Conservation (phyloP, 73 alveolate species). For the Symbiodinium natans region DNA sequence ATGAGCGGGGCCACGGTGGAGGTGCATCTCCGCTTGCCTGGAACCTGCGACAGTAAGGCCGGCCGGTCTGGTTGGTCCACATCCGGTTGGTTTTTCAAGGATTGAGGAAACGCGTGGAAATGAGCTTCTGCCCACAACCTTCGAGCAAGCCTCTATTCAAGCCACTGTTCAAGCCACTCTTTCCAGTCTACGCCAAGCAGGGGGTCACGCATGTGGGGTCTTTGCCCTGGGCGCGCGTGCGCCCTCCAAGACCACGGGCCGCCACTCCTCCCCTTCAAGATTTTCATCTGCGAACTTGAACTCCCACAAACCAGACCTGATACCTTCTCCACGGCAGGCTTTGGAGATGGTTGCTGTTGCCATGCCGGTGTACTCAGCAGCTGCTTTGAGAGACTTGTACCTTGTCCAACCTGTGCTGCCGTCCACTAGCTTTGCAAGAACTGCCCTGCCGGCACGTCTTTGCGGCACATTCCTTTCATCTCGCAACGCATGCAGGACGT, state of each 20-base stretch:
- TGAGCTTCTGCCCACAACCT: too few relatives aligned
- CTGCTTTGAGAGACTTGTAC: background rate
- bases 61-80: background rate
- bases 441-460: background rate
- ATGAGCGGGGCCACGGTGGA: conserved; percentile 69
- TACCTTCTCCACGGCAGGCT: background rate
- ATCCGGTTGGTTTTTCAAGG: too few relatives aligned
- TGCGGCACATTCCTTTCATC: background rate
- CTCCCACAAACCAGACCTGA: background rate
- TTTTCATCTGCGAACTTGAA: background rate
- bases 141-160: too few relatives aligned
- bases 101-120: too few relatives aligned
- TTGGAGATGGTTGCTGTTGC: background rate
- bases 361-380: background rate
- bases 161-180: too few relatives aligned
- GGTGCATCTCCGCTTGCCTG: conserved; percentile 7
- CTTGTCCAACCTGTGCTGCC: background rate
- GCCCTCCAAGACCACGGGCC: background rate
- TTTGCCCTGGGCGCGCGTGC: background rate
- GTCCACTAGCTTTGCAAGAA: background rate
- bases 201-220: too few relatives aligned
- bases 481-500: background rate
- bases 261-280: background rate
- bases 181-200: too few relatives aligned
- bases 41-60: background rate